These are phyloP conservation scores for Gorgonomyces haynaldii DNA, from an alignment of 192 early-diverging fungal species.

Conservation along the genomic window DNA sequence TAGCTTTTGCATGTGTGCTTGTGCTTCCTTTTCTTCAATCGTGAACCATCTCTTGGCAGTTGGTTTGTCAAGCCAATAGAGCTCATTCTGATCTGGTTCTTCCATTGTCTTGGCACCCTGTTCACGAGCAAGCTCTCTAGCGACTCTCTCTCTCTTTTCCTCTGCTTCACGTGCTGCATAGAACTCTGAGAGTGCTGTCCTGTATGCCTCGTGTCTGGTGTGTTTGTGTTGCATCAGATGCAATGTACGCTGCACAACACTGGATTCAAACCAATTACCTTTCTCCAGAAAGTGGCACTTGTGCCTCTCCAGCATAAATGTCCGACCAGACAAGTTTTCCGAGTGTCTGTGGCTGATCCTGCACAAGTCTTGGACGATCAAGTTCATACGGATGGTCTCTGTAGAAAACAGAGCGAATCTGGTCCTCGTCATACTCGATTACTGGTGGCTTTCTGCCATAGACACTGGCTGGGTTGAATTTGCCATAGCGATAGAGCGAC, in stretches of 20 bases:
- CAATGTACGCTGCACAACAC: conserved; percentile 77
- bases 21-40: not conserved
- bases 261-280: conserved; percentile 49
- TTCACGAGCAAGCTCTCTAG: conserved; percentile 8
- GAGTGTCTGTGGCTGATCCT: conserved; percentile 39
- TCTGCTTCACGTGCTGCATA: conserved; percentile 66
- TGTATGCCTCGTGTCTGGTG: conserved; percentile 68
- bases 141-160: conserved; percentile 58
- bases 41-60: not conserved
- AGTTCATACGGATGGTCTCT: conserved; percentile 88
- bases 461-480: too few relatives aligned
- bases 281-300: conserved; percentile 63
- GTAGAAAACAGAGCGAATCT: conserved; percentile 75
- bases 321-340: conserved; percentile 7
- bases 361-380: conserved; percentile 52
- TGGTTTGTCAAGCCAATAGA: too few relatives aligned
- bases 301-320: not conserved
- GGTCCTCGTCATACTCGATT: conserved; percentile 85
- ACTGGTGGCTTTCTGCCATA: conserved; percentile 10
- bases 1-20: not conserved
- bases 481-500: too few relatives aligned
- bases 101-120: not conserved
- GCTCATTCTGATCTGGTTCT: not conserved
- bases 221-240: conserved; percentile 44
- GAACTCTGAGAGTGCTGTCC: conserved; percentile 64